phyloP scores from a whole-genome alignment of 2,329 filamentous ascomycete species.

The Graphiopsis chlorocephala region DNA sequence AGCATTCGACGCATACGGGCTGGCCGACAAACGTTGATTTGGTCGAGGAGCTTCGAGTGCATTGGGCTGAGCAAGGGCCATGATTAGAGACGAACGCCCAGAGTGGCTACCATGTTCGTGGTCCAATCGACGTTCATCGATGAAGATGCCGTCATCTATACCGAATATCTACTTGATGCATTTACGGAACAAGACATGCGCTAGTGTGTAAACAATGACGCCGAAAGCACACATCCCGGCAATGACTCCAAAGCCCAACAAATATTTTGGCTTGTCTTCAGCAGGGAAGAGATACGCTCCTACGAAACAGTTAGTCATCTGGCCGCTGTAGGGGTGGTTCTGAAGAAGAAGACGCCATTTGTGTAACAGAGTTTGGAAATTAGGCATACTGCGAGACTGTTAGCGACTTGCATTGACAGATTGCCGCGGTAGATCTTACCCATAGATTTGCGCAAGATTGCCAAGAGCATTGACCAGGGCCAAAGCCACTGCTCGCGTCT shows the following conservation, averaged over 20 bases:
- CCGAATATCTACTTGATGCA: neutral
- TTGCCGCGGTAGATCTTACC: constrained; percentile 24
- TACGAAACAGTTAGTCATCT: neutral
- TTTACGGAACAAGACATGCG: constrained; percentile 10
- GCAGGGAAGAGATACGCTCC: constrained; percentile 50
- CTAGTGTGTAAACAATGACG: constrained; percentile 5
- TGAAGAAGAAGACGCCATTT: neutral
- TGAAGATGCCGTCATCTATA: neutral
- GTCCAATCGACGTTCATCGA: neutral
- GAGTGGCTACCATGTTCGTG: neutral
- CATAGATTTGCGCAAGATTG: constrained; percentile 57
- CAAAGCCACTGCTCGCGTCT: constrained; percentile 52
- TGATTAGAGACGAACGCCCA: neutral
- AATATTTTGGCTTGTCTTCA: constrained; percentile 49
- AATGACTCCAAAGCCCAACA: constrained; percentile 41
- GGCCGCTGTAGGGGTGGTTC: no score
- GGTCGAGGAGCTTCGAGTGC: constrained; percentile 25
- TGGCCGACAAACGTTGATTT: constrained; percentile 39
- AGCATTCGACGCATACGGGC: constrained; percentile 40
- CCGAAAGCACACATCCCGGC: constrained; percentile 12
- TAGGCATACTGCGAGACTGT: neutral
- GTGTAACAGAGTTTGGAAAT: neutral
- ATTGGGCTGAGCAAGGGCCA: constrained; percentile 23
- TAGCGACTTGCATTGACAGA: neutral
- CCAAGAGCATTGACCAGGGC: constrained; percentile 55